Evolutionary conservation across 345 rosid species (phyloP).

Genomic region (Diplotaxis tenuifolia): DNA sequence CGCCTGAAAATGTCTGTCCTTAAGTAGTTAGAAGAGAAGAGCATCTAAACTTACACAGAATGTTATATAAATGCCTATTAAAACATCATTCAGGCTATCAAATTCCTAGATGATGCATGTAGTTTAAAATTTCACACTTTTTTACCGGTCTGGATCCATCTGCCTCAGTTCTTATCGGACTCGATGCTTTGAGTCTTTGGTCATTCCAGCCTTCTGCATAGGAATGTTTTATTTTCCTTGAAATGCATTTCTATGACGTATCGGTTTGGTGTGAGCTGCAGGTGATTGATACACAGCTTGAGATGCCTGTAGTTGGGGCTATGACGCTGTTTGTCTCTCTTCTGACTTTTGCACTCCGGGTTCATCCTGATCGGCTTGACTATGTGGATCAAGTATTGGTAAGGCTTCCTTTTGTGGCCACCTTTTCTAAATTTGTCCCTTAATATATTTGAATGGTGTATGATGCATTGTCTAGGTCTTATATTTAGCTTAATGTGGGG

Average conservation of each 20-base stretch:
- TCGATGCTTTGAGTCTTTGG: conserved; percentile 10
- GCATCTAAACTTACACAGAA: neutral
- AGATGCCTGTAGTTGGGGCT: conserved; percentile 85
- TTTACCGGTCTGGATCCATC: neutral
- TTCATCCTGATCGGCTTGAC: conserved; percentile 89
- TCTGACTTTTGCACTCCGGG: conserved; percentile 81
- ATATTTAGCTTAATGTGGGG: conserved; percentile 14
- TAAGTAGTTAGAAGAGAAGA: neutral
- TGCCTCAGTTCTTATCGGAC: conserved; percentile 2
- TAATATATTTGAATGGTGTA: neutral
- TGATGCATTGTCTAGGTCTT: neutral
- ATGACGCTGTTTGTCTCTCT: conserved; percentile 81
- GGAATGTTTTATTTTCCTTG: conserved; percentile 1
- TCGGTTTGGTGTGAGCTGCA: conserved; percentile 35
- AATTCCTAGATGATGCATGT: conserved; percentile 2
- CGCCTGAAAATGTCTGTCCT: conserved; percentile 8
- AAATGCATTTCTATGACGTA: neutral
- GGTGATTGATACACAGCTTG: conserved; percentile 84
- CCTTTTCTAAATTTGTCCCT: neutral
- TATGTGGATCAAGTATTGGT: conserved; percentile 97
- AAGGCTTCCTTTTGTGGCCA: conserved; percentile 35
- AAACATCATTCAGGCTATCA: conserved; percentile 2
- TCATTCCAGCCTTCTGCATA: neutral
- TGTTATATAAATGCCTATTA: neutral
- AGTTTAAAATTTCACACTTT: neutral